Evolutionary conservation across 2,329 filamentous ascomycete genomes (phyloP).

Genomic region (Penicillium sp.): DNA sequence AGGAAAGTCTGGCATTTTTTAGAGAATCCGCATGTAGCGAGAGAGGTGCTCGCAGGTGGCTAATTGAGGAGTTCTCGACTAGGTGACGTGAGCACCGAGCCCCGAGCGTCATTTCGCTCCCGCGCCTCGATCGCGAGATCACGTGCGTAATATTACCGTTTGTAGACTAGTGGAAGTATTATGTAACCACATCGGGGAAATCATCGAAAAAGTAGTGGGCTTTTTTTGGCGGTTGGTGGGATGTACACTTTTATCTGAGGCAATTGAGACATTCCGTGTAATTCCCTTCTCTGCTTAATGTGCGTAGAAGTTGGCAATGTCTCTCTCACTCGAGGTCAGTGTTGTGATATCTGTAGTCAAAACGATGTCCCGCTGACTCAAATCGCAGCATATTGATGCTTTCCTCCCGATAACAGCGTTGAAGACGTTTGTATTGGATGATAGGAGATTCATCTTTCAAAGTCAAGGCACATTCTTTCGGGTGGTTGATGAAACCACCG

Average conservation of each 20-base stretch:
- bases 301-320: constrained; percentile 24
- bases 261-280: constrained; percentile 9
- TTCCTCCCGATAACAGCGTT: constrained; percentile 47
- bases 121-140: constrained; percentile 18
- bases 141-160: constrained; percentile 24
- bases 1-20: background rate
- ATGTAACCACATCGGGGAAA: constrained; percentile 6
- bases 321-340: constrained; percentile 35
- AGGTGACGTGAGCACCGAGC: background rate
- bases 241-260: constrained; percentile 6
- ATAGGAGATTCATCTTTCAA: constrained; percentile 35
- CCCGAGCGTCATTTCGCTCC: background rate
- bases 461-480: constrained; percentile 41
- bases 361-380: constrained; percentile 23
- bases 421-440: constrained; percentile 31
- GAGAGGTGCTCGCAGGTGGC: background rate
- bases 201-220: constrained; percentile 13
- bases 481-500: constrained; percentile 35
- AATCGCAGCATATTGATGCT: constrained; percentile 41
- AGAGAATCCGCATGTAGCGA: background rate
- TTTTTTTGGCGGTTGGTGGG: constrained; percentile 14
- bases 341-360: background rate
- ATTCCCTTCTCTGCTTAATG: constrained; percentile 16
- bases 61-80: background rate
- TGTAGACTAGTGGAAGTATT: constrained; percentile 15